These are phyloP conservation scores for Barnettozyma siamensis DNA, from an alignment of 805 yeast genomes.

Conservation along the genomic window DNA sequence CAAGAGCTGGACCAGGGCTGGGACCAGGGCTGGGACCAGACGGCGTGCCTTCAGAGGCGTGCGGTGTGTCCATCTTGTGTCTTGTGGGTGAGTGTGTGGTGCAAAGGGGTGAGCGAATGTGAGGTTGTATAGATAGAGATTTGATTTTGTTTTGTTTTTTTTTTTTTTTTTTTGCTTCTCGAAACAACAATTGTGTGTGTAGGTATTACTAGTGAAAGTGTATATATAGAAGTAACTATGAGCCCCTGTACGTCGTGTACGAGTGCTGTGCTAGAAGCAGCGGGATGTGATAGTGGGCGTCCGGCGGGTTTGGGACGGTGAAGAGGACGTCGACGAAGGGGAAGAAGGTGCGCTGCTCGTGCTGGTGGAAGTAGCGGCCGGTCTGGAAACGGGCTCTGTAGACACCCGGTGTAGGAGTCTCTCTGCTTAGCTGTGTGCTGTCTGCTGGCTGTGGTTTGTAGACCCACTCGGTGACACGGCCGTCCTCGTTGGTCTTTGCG, in stretches of 20 bases:
- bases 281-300: slow-evolving; percentile 86
- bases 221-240: slow-evolving; percentile 9
- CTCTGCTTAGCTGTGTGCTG: too few relatives aligned
- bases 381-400: slow-evolving; percentile 78
- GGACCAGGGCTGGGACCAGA: too few relatives aligned
- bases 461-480: slow-evolving; percentile 70
- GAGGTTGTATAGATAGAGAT: neutral
- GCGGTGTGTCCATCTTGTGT: too few relatives aligned
- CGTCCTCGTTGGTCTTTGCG: slow-evolving; percentile 72
- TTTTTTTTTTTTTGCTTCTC: too few relatives aligned
- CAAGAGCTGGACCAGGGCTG: too few relatives aligned
- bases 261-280: slow-evolving; percentile 78
- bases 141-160: neutral
- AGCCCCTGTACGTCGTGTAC: slow-evolving; percentile 86
- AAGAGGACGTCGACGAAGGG: slow-evolving; percentile 84
- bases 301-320: slow-evolving; percentile 59
- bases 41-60: neutral
- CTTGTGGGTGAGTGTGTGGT: too few relatives aligned
- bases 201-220: too few relatives aligned
- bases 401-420: slow-evolving; percentile 48
- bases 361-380: slow-evolving; percentile 49
- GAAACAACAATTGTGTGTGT: too few relatives aligned
- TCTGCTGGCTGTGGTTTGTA: too few relatives aligned
- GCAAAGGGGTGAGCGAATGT: too few relatives aligned
- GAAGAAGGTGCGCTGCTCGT: slow-evolving; percentile 56